phyloP scores from a whole-genome alignment of 1,284 basidiomycete genomes.

The Phylloboletellus chloephorus region DNA sequence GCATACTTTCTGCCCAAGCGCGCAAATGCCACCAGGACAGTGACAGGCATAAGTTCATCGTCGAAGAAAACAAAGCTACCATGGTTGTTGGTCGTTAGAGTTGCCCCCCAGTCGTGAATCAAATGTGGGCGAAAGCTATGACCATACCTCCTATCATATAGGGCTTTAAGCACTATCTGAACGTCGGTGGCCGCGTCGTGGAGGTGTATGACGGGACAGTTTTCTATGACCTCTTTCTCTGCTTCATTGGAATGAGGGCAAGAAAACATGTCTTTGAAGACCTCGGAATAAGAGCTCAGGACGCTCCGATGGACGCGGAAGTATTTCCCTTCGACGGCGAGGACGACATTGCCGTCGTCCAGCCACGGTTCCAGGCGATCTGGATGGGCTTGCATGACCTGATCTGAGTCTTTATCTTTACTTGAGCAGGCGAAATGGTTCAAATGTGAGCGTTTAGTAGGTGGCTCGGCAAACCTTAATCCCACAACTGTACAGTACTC shows the following conservation, averaged over 20 bases:
- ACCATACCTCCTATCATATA: constrained; percentile 16
- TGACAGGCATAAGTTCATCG: constrained; percentile 11
- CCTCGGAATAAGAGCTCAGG: constrained; percentile 7
- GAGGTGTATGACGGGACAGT: constrained; percentile 18
- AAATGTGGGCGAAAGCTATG: neutral
- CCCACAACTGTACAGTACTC: constrained; percentile 21
- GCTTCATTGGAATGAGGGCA: neutral
- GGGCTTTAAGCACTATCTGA: constrained; percentile 16
- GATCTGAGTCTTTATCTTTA: no score
- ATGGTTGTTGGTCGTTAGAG: no score
- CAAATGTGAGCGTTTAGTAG: no score
- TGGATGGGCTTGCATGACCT: no score
- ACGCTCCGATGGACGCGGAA: constrained; percentile 14
- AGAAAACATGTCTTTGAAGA: constrained; percentile 15
- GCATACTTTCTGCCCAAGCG: constrained; percentile 18
- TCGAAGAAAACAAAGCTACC: constrained; percentile 8
- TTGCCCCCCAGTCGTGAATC: no score
- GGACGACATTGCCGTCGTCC: constrained; percentile 12
- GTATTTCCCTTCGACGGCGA: constrained; percentile 11
- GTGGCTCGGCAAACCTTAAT: constrained; percentile 11
- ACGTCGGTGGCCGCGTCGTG: constrained; percentile 13
- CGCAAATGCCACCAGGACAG: constrained; percentile 9
- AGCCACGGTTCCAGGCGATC: constrained; percentile 5
- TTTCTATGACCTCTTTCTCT: constrained; percentile 13
- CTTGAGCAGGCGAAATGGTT: no score